Evolutionary conservation across 2,329 filamentous ascomycete species (phyloP), one percentile per base, ranked within the genome.

Genomic region (Phaeosphaeriaceae sp.): DNA sequence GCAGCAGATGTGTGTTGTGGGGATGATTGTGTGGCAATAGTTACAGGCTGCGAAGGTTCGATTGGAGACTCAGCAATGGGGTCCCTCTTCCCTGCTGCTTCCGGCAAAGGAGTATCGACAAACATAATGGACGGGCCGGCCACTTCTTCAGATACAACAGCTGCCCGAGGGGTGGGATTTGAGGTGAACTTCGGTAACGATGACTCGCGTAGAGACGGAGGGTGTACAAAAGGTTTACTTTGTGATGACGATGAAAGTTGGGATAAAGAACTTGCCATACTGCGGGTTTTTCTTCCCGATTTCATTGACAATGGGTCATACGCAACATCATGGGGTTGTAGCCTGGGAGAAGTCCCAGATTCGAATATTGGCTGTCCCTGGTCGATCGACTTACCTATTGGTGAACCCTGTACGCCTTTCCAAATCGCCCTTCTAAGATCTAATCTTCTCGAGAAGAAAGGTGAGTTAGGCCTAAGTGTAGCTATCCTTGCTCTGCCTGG

Each of bases 121-220:
- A 94, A 95, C 82, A 89, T 89, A 54, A 95, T 92, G 1, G 81
- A 87, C 1, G 87, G 86, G 0, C 85, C 87, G 1, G 82, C 77
- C 1, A 82, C 84, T 48, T 87, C 88, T 51, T 88, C 83, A 1
- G 53, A 32, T 3, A 83, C 83, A 17, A 91, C 81, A 52, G 80
- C 83, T 2, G 89, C 87, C 56, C 88, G 84, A 0, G 89, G 90
- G 1, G 90, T 84, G 0, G 89, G 85, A 5, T 84, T 85, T 42
- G 87, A 92, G 0, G 86, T 87, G 68, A 93, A 93, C 30, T 84
- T 83, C 36, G 82, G 79, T 15, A 79, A 75, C 1, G 84, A 87
- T 17, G 81, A 77, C 44, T 84, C 79, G 11, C 47, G 36, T 4
- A 82, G 81, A 7, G 82, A 71, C 12, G 73, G 71, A 6, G 83